Conservation (phyloP, 2,329 filamentous ascomycete species). For the Sclerotinia trifoliorum region DNA sequence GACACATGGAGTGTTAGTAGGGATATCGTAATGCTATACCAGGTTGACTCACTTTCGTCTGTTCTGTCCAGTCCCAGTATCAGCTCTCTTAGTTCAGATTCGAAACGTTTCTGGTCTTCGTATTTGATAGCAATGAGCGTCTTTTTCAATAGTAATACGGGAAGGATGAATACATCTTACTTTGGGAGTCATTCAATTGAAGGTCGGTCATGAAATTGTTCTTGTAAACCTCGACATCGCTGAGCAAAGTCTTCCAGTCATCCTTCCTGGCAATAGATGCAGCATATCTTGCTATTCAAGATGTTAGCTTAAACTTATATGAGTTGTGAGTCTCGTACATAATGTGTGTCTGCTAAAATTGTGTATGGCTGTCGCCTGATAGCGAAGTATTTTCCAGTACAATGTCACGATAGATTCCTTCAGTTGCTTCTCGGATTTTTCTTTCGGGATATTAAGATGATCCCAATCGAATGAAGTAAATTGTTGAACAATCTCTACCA, state of each 20-base stretch:
- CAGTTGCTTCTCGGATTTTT: background rate
- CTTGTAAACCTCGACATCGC: background rate
- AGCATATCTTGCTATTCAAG: background rate
- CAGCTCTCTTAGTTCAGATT: background rate
- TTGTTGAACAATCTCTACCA: background rate
- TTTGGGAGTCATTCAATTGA: slow-evolving; percentile 2
- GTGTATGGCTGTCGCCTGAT: background rate
- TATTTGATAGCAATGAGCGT: background rate
- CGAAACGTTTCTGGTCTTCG: background rate
- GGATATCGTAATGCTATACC: background rate
- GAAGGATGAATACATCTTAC: background rate
- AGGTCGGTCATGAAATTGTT: background rate
- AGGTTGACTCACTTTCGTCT: background rate
- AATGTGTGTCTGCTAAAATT: background rate
- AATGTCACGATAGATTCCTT: background rate
- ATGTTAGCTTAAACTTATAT: background rate
- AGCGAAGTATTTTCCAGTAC: slow-evolving; percentile 10
- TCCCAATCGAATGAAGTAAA: background rate
- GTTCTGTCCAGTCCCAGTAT: background rate
- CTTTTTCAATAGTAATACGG: background rate
- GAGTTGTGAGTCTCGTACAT: background rate
- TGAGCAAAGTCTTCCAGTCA: background rate
- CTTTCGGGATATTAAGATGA: background rate
- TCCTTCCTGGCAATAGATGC: background rate
- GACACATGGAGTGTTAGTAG: background rate